phyloP scores from a whole-genome alignment of 2,329 filamentous ascomycete genomes.

The Stachybotrys elegans region DNA sequence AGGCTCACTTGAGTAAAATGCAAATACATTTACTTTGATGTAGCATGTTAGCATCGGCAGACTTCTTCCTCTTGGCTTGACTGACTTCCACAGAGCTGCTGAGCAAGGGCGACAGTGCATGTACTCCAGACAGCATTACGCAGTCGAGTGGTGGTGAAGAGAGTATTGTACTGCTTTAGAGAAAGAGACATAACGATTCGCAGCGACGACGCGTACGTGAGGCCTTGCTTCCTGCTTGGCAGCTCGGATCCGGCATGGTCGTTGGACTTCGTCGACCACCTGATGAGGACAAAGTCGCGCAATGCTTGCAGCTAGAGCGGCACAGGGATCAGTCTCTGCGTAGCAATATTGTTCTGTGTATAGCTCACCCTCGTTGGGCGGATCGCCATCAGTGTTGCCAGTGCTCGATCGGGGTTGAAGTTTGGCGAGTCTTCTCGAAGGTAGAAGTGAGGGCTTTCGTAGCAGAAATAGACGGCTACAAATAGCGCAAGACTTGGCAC shows the following conservation, averaged over 20 bases:
- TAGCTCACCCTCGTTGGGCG: slow-evolving; percentile 20
- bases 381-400: slow-evolving; percentile 23
- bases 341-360: background rate
- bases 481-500: slow-evolving; percentile 29
- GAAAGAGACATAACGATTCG: slow-evolving; percentile 8
- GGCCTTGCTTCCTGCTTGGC: background rate
- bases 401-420: slow-evolving; percentile 28
- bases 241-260: slow-evolving; percentile 1
- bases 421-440: slow-evolving; percentile 26
- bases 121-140: slow-evolving; percentile 18
- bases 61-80: slow-evolving; percentile 1
- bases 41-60: slow-evolving; percentile 1
- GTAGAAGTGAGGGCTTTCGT: slow-evolving; percentile 34
- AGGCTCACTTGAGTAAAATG: slow-evolving; percentile 38
- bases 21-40: slow-evolving; percentile 31
- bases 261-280: slow-evolving; percentile 11
- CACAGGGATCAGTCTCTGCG: background rate
- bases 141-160: slow-evolving; percentile 10
- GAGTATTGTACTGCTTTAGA: slow-evolving; percentile 10
- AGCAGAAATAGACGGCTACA: slow-evolving; percentile 28
- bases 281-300: slow-evolving; percentile 31
- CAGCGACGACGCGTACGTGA: background rate
- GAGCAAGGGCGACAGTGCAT: slow-evolving; percentile 17
- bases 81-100: slow-evolving; percentile 22
- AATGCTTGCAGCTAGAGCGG: slow-evolving; percentile 27